These are phyloP conservation scores for Phlyctochytrium arcticum DNA, from an alignment of 192 early-diverging fungal species.

Conservation along the genomic window DNA sequence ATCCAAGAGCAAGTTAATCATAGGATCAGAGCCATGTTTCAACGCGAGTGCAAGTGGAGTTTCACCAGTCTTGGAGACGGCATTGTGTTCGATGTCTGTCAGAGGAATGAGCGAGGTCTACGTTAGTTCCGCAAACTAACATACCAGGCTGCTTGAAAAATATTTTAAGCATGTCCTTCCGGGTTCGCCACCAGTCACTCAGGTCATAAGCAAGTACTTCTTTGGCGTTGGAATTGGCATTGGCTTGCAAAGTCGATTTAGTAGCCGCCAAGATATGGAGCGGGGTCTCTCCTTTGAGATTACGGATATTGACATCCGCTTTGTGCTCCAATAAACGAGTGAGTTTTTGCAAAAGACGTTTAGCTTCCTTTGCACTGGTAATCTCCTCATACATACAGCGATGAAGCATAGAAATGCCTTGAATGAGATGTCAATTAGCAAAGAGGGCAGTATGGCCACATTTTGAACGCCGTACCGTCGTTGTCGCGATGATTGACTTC, in stretches of 20 bases:
- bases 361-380: slow-evolving; percentile 22
- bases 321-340: slow-evolving; percentile 21
- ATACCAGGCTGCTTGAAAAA: no score
- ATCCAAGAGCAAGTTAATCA: neutral
- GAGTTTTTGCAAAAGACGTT: slow-evolving; percentile 16
- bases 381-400: slow-evolving; percentile 2
- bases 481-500: slow-evolving; percentile 47
- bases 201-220: neutral
- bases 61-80: neutral
- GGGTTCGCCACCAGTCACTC: neutral
- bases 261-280: slow-evolving; percentile 21
- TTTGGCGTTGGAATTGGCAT: no score
- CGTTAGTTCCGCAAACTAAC: no score
- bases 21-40: neutral
- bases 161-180: no score
- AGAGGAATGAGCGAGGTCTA: no score
- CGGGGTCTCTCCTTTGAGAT: slow-evolving; percentile 31
- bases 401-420: slow-evolving; percentile 41
- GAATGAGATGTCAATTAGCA: neutral
- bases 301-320: slow-evolving; percentile 34
- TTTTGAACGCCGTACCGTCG: slow-evolving; percentile 17
- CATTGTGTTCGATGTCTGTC: no score
- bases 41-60: slow-evolving; percentile 7
- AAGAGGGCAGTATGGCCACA: neutral
- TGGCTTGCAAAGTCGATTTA: no score